phyloP scores from a whole-genome alignment of 345 rosid species.

The Boechera stricta region DNA sequence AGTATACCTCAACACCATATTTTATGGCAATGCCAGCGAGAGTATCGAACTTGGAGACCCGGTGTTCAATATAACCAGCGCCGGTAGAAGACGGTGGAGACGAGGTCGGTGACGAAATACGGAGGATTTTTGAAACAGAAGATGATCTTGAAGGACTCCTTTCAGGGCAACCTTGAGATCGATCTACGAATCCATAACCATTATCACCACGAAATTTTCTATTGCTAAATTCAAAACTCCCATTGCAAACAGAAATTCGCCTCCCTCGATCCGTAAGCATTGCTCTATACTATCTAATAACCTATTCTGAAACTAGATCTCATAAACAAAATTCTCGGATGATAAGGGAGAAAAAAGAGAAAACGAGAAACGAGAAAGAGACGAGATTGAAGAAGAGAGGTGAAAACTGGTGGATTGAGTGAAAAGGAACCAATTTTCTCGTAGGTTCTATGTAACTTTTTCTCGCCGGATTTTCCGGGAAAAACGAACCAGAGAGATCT shows the following conservation, averaged over 20 bases:
- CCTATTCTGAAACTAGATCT: constrained; percentile 18
- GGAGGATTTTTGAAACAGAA: constrained; percentile 23
- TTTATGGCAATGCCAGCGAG: constrained; percentile 94
- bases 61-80: constrained; percentile 63
- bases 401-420: constrained; percentile 28
- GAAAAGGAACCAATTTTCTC: constrained; percentile 22
- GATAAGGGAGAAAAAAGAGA: constrained; percentile 5
- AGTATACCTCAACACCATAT: constrained; percentile 87
- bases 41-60: constrained; percentile 77
- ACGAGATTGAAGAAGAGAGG: constrained; percentile 21
- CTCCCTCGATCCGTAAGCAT: constrained; percentile 56
- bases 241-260: constrained; percentile 36
- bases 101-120: constrained; percentile 39
- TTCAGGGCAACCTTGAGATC: constrained; percentile 34
- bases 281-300: not conserved
- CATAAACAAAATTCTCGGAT: constrained; percentile 19
- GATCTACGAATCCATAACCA: constrained; percentile 34
- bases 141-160: constrained; percentile 38
- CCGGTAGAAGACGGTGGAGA: constrained; percentile 42
- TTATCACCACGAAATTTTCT: constrained; percentile 40
- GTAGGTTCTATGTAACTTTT: constrained; percentile 16
- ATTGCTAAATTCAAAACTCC: constrained; percentile 35
- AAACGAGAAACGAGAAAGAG: constrained; percentile 26
- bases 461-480: constrained; percentile 42
- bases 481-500: constrained; percentile 43